phyloP scores from a whole-genome alignment of 805 yeast genomes.

The Lachancea fermentati region DNA sequence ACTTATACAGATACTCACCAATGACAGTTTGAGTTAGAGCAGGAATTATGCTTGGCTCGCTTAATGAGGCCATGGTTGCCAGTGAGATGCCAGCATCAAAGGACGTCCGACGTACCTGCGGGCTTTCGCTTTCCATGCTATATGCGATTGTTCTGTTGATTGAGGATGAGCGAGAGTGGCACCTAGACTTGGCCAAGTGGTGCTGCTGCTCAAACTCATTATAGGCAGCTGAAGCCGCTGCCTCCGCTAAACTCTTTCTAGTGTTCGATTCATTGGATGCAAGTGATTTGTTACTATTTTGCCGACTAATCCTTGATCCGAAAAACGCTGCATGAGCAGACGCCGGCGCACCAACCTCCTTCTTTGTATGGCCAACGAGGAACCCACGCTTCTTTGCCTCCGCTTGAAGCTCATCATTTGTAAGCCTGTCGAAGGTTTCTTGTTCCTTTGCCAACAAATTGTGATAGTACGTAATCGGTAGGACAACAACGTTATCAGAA shows the following conservation, averaged over 20 bases:
- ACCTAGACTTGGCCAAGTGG: conserved; percentile 12
- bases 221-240: conserved; percentile 27
- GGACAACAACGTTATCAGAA: conserved; percentile 49
- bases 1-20: conserved; percentile 86
- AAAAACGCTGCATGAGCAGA: conserved; percentile 7
- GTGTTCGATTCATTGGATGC: conserved; percentile 16
- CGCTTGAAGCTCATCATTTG: conserved; percentile 40
- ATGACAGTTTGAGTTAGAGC: conserved; percentile 89
- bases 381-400: conserved; percentile 49
- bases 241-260: conserved; percentile 26
- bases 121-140: conserved; percentile 3
- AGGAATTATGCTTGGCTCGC: conserved; percentile 69
- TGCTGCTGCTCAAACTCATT: conserved; percentile 22
- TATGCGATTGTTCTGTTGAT: conserved; percentile 1
- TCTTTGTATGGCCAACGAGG: conserved; percentile 17
- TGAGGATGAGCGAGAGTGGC: conserved; percentile 11
- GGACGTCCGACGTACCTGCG: conserved; percentile 14
- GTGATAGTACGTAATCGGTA: conserved; percentile 61
- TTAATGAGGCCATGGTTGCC: conserved; percentile 57
- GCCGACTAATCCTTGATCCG: conserved; percentile 13
- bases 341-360: conserved; percentile 17
- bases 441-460: conserved; percentile 45
- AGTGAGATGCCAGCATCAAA: conserved; percentile 34
- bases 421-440: conserved; percentile 39
- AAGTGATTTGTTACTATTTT: conserved; percentile 20